Base-by-base conservation (phyloP, 75 land plant genomes). In the Picea sitchensis region DNA sequence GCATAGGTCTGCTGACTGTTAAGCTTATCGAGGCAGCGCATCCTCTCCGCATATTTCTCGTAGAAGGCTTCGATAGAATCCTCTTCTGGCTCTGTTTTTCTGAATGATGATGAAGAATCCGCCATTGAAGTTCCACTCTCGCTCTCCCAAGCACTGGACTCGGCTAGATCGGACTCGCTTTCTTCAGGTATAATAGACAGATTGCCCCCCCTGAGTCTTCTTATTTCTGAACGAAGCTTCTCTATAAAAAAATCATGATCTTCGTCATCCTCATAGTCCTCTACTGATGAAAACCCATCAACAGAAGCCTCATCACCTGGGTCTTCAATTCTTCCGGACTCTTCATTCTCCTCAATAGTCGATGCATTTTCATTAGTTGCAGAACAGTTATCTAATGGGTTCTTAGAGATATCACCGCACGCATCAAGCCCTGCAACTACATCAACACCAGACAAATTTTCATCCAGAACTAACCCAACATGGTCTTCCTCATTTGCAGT, bases 1-100 rank as follows among this genome's bases (percentile, higher is more conserved):
- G 90, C 80, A 59, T 85, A 84, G 84, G 84, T 90, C 81, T 88
- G 88, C 82, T 90, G 90, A 73, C 85, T 84, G 57, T 80, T 90
- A 67, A 90, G 68, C 60, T 86, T 90, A 62, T 90, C 92, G 44
- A 88, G 82, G 47, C 86, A 86, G 2, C 90, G 65, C 90, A 90
- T 90, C 67, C 84, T 77, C 54, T 88, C 88, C 21, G 78, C 67
- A 67, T 90, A 90, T 59, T 74, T 82, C 76, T 76, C 86, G 77
- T 88, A 90, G 77, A 88, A 83, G 60, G 82, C 86, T 17, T 72
- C 79, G 69, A 86, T 80, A 60, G 65, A 61, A 51, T 86, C 86
- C 23, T 65, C 87, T 17, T 75, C 84, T 26, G 77, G 38, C 21
- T 51, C 77, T 59, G n/a, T 15, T 32, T 8, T 76, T 38, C 81